Evolutionary conservation across 768 basidiomycete species (phyloP).

Genomic region (Pleurotus tuoliensis): DNA sequence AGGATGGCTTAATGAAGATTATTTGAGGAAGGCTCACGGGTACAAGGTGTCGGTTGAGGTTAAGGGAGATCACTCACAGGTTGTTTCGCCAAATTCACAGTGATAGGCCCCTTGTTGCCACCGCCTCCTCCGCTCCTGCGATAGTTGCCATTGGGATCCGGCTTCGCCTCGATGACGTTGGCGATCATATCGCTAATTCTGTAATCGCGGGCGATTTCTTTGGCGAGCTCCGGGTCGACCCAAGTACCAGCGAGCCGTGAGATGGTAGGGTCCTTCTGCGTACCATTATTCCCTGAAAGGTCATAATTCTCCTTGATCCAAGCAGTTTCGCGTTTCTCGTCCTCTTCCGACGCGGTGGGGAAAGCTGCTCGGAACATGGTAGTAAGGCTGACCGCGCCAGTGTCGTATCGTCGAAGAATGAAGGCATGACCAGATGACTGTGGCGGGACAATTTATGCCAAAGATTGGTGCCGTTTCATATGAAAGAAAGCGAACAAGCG

Average conservation of each 20-base stretch:
- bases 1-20: slow-evolving; percentile 11
- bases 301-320: slow-evolving; percentile 85
- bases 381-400: slow-evolving; percentile 85
- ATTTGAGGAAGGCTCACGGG: no score
- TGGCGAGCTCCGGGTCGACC: slow-evolving; percentile 66
- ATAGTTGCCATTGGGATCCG: slow-evolving; percentile 77
- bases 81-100: slow-evolving; percentile 23
- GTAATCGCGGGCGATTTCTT: slow-evolving; percentile 67
- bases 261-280: slow-evolving; percentile 50
- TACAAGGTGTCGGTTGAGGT: slow-evolving; percentile 10
- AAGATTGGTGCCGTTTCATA: no score
- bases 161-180: slow-evolving; percentile 63
- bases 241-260: slow-evolving; percentile 88
- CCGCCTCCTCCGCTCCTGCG: slow-evolving; percentile 58
- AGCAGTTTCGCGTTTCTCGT: slow-evolving; percentile 74
- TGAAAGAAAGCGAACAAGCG: no score
- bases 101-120: slow-evolving; percentile 19
- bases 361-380: slow-evolving; percentile 98
- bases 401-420: slow-evolving; percentile 91
- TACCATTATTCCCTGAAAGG: slow-evolving; percentile 72
- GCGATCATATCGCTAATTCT: slow-evolving; percentile 55
- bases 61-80: slow-evolving; percentile 30
- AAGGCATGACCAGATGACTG: slow-evolving; percentile 85
- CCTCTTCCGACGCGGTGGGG: slow-evolving; percentile 70
- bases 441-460: not conserved